Evolutionary conservation across 169 alveolate genomes (phyloP).

Genomic region (Ichthyophthirius multifiliis): DNA sequence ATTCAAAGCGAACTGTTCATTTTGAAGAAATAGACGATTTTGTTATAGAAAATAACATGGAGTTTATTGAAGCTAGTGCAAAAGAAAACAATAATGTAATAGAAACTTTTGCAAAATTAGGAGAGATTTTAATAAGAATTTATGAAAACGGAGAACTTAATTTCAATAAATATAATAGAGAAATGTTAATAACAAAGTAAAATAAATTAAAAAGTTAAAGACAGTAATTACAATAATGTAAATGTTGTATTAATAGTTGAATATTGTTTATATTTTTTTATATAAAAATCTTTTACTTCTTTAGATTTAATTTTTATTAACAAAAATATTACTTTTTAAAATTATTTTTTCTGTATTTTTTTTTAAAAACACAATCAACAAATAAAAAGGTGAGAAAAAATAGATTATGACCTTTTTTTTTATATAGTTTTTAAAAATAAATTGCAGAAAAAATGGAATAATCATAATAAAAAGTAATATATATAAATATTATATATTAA

Average conservation of each 20-base stretch:
- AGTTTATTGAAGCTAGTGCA: constrained; percentile 19
- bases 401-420: too few species aligned
- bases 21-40: background rate
- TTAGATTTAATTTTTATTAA: too few species aligned
- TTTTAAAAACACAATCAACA: too few species aligned
- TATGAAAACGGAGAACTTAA: background rate
- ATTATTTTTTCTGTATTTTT: too few species aligned
- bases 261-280: too few species aligned
- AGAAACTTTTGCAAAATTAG: background rate
- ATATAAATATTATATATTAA: too few species aligned
- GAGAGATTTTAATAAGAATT: background rate
- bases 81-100: background rate
- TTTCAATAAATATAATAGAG: background rate
- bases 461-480: too few species aligned
- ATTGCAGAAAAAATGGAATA: too few species aligned
- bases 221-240: background rate
- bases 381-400: too few species aligned
- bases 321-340: too few species aligned
- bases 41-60: background rate
- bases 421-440: too few species aligned
- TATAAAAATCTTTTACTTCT: too few species aligned
- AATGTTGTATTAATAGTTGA: background rate
- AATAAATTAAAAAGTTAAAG: background rate
- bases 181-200: background rate
- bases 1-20: background rate